Base-by-base conservation (phyloP, 176 grass and related monocot genomes). In the Avena eriantha region DNA sequence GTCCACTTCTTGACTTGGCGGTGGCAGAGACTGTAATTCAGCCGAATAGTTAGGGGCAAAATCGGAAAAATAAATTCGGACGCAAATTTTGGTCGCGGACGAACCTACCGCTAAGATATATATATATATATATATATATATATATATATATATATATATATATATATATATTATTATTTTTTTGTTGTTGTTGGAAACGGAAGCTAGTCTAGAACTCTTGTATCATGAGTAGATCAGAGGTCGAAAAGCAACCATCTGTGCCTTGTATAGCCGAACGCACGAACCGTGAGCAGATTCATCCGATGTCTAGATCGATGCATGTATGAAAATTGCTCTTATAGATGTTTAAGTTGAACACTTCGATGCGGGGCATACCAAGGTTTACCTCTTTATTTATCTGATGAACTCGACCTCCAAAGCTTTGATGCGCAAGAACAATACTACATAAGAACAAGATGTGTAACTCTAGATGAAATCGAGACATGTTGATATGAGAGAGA, bases 351-450 rank as follows among this genome's bases (percentile, higher is more conserved):
- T n/a, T 45, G 39, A 36, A 19, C 33, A 17, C 33, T 36, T 36
- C 34, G 9, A 45, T 10, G 19, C n/a, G 36, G 35, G 36, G 69
- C 3, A 43, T 2, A 23, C 10, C 10, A 46, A 11, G 6, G 39
- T 72, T 72, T 6, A 72, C 69, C 69, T 72, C 69, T 6, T 72
- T 18, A 72, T 46, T 72, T 10, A 12, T 72, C 69, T n/a, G 39
- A 23, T 46, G 69, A 72, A 46, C 39, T 45, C 39, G 69, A n/a
- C 69, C 69, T 72, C 39, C 69, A 72, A 72, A 21, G 69, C 18
- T 72, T 46, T 45, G 39, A 72, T 72, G 69, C 5, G 69, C 69
- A 72, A 72, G 21, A 46, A 72, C 36, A 23, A 46, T 0, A 39
- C 19, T 7, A 12, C 69, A 46, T 3, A 23, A 45, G 69, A 72